These are phyloP conservation scores for Hapsidospora chrysogenum DNA, from an alignment of 495 filamentous ascomycete species.

Conservation along the genomic window DNA sequence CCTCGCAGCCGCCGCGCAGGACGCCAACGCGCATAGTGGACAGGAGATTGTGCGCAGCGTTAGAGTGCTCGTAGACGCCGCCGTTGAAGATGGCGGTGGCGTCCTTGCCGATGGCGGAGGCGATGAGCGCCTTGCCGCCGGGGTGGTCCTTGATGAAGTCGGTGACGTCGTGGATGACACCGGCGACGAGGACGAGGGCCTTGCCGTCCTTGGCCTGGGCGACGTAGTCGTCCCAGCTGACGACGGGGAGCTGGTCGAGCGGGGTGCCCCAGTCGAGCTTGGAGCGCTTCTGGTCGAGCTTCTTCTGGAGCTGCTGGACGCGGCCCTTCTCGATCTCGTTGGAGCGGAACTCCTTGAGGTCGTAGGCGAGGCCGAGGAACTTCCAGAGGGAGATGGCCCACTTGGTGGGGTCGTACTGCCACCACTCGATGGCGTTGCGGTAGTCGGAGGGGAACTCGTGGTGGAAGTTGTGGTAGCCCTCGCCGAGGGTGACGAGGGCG, in stretches of 20 bases:
- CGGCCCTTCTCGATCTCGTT: slow-evolving; percentile 99
- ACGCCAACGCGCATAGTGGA: slow-evolving; percentile 95
- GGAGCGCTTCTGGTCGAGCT: slow-evolving; percentile 89
- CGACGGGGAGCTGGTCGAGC: slow-evolving; percentile 82
- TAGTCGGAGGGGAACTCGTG: slow-evolving; percentile 99
- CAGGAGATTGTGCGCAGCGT: slow-evolving; percentile 92
- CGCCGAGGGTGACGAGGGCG: slow-evolving; percentile 85
- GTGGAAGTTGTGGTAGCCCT: slow-evolving; percentile 99
- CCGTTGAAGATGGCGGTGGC: slow-evolving; percentile 99
- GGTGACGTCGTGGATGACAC: slow-evolving; percentile 89
- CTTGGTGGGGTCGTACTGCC: slow-evolving; percentile 98
- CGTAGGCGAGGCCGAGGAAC: slow-evolving; percentile 82
- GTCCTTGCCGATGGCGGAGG: slow-evolving; percentile 85
- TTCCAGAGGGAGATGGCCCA: slow-evolving; percentile 93
- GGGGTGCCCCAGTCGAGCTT: slow-evolving; percentile 91
- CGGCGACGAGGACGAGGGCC: slow-evolving; percentile 74
- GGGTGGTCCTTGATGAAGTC: slow-evolving; percentile 96
- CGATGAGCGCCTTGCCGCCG: slow-evolving; percentile 91
- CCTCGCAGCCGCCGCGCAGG: slow-evolving; percentile 88
- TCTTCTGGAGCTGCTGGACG: slow-evolving; percentile 95
- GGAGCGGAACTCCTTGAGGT: slow-evolving; percentile 91
- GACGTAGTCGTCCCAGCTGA: slow-evolving; percentile 93
- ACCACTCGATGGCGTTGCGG: slow-evolving; percentile 96
- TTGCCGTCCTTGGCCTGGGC: slow-evolving; percentile 66
- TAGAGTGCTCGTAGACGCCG: slow-evolving; percentile 94